Evolutionary conservation across 73 alveolate genomes (phyloP).

Genomic region (Uronychia binucleata): DNA sequence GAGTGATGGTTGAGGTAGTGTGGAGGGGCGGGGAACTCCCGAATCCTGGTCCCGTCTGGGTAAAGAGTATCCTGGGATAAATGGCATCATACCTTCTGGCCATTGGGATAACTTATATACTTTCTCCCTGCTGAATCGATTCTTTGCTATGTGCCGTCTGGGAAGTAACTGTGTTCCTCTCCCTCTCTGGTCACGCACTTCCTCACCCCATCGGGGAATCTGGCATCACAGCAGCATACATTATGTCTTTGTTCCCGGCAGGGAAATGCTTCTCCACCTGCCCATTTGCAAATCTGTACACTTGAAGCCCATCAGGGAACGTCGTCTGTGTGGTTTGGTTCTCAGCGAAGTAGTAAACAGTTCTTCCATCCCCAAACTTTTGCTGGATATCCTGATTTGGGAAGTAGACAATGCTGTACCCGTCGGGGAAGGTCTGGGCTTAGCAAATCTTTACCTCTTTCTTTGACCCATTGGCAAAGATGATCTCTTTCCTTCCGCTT

Average conservation of each 20-base stretch:
- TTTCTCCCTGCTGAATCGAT: conserved; percentile 77
- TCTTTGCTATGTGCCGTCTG: conserved; percentile 85
- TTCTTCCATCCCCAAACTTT: conserved; percentile 76
- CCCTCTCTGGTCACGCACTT: conserved; percentile 79
- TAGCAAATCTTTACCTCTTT: conserved; percentile 59
- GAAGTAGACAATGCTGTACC: conserved; percentile 88
- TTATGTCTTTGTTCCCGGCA: conserved; percentile 86
- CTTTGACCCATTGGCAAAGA: conserved; percentile 95
- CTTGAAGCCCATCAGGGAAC: conserved; percentile 79
- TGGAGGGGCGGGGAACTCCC: conserved; percentile 67
- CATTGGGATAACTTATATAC: conserved; percentile 76
- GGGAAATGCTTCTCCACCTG: conserved; percentile 87
- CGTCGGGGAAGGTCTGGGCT: conserved; percentile 91
- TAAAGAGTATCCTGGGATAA: not conserved
- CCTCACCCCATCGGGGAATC: conserved; percentile 87
- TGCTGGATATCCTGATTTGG: conserved; percentile 84
- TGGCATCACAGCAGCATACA: not conserved
- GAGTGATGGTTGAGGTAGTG: too few relatives aligned
- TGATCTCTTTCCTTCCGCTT: conserved; percentile 88
- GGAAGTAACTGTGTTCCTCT: conserved; percentile 81
- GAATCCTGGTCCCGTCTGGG: not conserved
- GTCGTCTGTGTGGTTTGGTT: conserved; percentile 86
- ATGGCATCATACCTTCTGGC: conserved; percentile 60
- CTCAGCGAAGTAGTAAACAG: conserved; percentile 83
- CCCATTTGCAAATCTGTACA: conserved; percentile 72